Base-by-base conservation (phyloP, 805 yeast species). In the Hemisphaericaspora nanyangensis region DNA sequence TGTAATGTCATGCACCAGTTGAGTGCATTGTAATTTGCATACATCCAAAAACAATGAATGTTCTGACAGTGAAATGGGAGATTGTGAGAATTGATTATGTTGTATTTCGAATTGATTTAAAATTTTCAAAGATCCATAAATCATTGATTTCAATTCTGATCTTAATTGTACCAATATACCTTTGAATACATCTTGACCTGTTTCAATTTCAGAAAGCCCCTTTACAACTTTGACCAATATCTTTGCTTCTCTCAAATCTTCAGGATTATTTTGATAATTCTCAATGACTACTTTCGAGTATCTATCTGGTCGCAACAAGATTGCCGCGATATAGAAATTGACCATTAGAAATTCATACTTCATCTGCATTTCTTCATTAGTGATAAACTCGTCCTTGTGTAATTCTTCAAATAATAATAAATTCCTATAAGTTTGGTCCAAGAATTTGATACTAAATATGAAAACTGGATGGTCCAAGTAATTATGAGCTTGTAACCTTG, bases 271-370 rank as follows among this genome's bases (percentile, higher is more conserved):
- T 26, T 49, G 42, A 33, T 58, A 61, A 25, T 46, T 53, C 4
- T 44, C 40, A 15, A 56, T 40, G 19, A 68, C 46, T 1, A 51
- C 29, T 12, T 53, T 50, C 10, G 49, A 38, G 46, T 66, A 67
- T 37, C 48, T 54, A 6, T 54, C 55, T 1, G 71, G 68, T 34
- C 61, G 55, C 28, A 67, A 43, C 45, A 60, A 49, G 5, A 64
- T 54, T 5, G 73, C 72, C 5, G 68, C 61, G 1, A 61, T 53
- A 40, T 50, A 63, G 29, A 62, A 60, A 33, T 61, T 56, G 2
- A 60, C 52, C 6, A 50, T 19, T 13, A 63, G 46, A 16, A 47
- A 45, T 25, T 56, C 58, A 43, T 53, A 60, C 12, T 47, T 40
- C n/a, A 20, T 13, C 10, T 38, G 30, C 3, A 48, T 37, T 8